Evolutionary conservation across 2,329 filamentous ascomycete species (phyloP).

Genomic region (Fusarium coffeatum): DNA sequence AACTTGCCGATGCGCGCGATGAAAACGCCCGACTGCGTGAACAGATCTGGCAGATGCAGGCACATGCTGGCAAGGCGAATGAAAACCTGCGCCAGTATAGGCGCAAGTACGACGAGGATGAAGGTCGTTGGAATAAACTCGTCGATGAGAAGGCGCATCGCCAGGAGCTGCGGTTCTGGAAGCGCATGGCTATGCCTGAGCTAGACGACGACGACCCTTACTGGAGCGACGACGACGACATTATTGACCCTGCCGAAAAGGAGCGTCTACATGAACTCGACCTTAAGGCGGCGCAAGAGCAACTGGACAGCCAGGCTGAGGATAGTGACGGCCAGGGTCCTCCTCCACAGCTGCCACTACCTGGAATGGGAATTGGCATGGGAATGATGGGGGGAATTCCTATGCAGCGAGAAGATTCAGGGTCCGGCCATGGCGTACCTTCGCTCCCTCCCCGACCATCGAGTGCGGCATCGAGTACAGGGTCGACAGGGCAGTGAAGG

Average conservation of each 20-base stretch:
- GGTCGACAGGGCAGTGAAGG: conserved; percentile 55
- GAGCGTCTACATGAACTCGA: conserved; percentile 64
- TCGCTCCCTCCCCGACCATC: conserved; percentile 51
- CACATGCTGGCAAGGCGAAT: conserved; percentile 68
- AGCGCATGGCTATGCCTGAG: conserved; percentile 72
- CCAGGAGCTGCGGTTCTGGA: conserved; percentile 74
- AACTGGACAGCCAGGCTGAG: conserved; percentile 51
- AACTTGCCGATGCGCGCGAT: conserved; percentile 72
- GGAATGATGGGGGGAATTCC: conserved; percentile 53
- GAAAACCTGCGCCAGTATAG: conserved; percentile 68
- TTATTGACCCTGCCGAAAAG: conserved; percentile 72
- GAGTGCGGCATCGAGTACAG: conserved; percentile 58
- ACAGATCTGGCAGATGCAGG: conserved; percentile 75
- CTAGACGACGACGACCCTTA: conserved; percentile 69
- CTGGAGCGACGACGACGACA: conserved; percentile 74
- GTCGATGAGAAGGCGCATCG: conserved; percentile 64
- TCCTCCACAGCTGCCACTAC: conserved; percentile 39
- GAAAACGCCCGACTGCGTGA: conserved; percentile 72
- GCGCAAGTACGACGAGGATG: conserved; percentile 66
- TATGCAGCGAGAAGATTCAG: conserved; percentile 54
- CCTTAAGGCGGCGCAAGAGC: conserved; percentile 56
- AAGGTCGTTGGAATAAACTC: conserved; percentile 63
- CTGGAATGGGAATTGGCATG: conserved; percentile 41
- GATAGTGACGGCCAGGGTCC: conserved; percentile 50
- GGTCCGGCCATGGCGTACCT: conserved; percentile 42